Base-by-base conservation (phyloP, 2,329 filamentous ascomycete genomes). In the Monascus ruber region DNA sequence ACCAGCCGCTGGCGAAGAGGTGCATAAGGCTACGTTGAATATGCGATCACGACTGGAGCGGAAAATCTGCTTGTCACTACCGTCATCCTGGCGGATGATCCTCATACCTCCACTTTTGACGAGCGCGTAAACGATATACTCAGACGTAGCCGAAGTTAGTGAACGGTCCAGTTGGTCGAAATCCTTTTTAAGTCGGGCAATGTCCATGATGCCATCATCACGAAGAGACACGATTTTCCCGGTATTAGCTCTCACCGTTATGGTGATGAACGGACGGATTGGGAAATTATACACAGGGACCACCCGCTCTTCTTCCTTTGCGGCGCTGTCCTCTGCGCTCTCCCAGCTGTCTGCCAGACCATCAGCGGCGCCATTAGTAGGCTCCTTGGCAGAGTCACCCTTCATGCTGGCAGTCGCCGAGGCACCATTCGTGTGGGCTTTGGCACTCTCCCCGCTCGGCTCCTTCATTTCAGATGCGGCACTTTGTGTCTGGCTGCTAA, bases 131-230 rank as follows among this genome's bases (percentile, higher is more conserved):
- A 85, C 81, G 63, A 98, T 96, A 66, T 91, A 94, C 43, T 82
- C 83, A 55, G 85, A 81, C 25, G 86, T 89, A 11, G 89, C 88
- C 4, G 88, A 83, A 36, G 89, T 89, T 27, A 98, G 74, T 46
- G 88, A 93, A 48, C 93, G 84, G 58, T 98, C 91, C 45, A 95
- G 81, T 65, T 96, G 91, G 56, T 98, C 91, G 53, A 96, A 96
- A 4, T 94, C 87, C 67, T 96, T 96, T 73, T 94, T 94, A 47
- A 96, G 73, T 42, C 87, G 79, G 37, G 91, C 89, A 56, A 98
- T 91, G 51, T 94, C 86, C 71, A 94, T 84, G 52, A 94, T 80
- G 33, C 81, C 76, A 48, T 89, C 83, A 41, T 85, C 78, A 31
- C 82, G 80, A 60, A 96, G 71, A 60, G 42, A 77, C 70, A 58